phyloP scores from a whole-genome alignment of 495 filamentous ascomycete genomes.

The Aspergillus heteromorphus region DNA sequence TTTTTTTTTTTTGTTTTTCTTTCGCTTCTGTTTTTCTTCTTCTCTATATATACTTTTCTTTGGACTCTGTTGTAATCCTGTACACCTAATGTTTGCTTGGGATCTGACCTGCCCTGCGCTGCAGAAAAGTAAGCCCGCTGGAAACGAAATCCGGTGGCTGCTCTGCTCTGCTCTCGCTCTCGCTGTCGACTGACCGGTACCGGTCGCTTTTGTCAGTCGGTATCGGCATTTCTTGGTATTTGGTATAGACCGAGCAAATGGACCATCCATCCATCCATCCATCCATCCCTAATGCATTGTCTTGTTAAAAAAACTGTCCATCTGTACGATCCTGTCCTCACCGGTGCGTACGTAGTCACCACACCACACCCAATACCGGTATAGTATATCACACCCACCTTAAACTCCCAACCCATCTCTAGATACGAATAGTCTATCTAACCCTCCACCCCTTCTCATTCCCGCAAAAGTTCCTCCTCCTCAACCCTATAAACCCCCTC shows the following conservation, averaged over 20 bases:
- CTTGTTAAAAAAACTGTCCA: no score
- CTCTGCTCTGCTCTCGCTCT: no score
- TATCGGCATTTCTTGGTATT: background rate
- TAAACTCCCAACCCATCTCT: background rate
- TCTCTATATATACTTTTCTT: slow-evolving; percentile 26
- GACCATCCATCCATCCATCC: no score
- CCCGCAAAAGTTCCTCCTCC: slow-evolving; percentile 29
- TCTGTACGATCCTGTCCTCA: no score
- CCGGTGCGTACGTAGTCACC: no score
- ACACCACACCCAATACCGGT: background rate
- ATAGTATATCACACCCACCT: background rate
- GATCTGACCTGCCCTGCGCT: background rate
- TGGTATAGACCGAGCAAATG: background rate
- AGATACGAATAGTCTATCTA: no score
- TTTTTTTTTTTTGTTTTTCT: slow-evolving; percentile 12
- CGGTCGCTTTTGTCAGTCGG: background rate
- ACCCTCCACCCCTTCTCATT: background rate
- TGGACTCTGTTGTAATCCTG: slow-evolving; percentile 4
- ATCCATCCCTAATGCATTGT: background rate
- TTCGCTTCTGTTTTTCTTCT: slow-evolving; percentile 12
- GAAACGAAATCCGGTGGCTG: background rate
- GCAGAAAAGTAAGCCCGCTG: background rate
- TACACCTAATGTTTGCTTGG: slow-evolving; percentile 10
- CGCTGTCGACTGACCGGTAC: background rate
- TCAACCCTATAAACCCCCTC: slow-evolving; percentile 36